Conservation (phyloP, 768 basidiomycete species). For the Harrya chromipes region DNA sequence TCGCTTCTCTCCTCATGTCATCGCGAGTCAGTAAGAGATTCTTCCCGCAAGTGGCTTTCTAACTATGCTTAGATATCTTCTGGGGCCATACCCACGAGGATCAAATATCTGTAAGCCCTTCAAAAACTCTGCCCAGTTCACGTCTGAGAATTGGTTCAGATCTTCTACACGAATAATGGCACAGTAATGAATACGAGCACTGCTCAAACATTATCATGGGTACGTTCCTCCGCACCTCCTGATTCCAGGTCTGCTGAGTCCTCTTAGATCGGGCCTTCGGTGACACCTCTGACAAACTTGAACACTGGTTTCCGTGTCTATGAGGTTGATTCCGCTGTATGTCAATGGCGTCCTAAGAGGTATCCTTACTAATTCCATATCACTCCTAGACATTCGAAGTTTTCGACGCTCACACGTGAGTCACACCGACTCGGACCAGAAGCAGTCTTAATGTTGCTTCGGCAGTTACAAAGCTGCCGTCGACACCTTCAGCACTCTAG, state of each 20-base stretch:
- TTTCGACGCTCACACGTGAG: constrained; percentile 73
- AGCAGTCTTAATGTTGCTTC: background rate
- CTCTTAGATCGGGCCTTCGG: constrained; percentile 59
- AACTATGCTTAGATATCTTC: constrained; percentile 54
- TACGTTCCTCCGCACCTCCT: constrained; percentile 17
- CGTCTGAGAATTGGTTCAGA: constrained; percentile 34
- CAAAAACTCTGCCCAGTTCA: background rate
- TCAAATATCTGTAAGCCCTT: constrained; percentile 52
- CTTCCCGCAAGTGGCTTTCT: background rate
- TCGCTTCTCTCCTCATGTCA: constrained; percentile 75
- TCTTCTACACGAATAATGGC: constrained; percentile 71
- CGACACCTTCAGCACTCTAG: constrained; percentile 53
- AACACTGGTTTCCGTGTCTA: constrained; percentile 67
- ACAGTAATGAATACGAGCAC: constrained; percentile 54
- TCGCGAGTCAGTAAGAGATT: constrained; percentile 53
- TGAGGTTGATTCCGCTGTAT: constrained; percentile 52
- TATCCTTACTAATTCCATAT: constrained; percentile 1
- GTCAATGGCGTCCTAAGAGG: constrained; percentile 16
- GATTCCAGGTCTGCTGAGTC: constrained; percentile 6
- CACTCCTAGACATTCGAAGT: constrained; percentile 68
- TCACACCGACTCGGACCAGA: constrained; percentile 2
- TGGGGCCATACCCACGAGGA: constrained; percentile 79
- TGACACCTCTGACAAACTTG: constrained; percentile 67
- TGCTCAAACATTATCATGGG: constrained; percentile 56
- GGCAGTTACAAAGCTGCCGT: constrained; percentile 66